phyloP scores from a whole-genome alignment of 2,329 filamentous ascomycete species.

The Alternaria sp. region DNA sequence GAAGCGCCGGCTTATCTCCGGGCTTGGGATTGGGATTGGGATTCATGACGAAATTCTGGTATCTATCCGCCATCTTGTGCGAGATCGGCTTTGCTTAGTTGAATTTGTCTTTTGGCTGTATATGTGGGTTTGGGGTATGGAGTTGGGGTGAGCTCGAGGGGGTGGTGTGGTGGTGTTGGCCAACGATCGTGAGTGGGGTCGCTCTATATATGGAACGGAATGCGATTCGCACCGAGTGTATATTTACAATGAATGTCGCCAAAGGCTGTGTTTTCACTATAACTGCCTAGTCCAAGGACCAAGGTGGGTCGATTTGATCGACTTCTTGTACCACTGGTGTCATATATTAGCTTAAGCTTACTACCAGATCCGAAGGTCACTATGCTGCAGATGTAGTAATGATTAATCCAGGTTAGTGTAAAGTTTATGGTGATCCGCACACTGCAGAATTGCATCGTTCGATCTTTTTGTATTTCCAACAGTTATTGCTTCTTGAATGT shows the following conservation, averaged over 20 bases:
- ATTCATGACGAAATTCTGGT: neutral
- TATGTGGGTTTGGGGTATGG: fast-evolving
- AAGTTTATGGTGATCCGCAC: no score
- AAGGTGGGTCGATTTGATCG: neutral
- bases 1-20: neutral
- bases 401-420: no score
- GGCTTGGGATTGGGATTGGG: neutral
- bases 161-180: neutral
- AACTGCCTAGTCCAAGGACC: neutral
- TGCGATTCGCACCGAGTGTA: neutral
- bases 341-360: neutral
- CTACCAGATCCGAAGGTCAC: neutral
- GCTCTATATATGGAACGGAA: neutral
- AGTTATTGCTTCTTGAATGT: no score
- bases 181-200: neutral
- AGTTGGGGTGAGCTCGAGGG: no score
- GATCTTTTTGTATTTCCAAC: no score
- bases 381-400: fast-evolving
- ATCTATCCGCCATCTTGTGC: neutral
- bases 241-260: neutral
- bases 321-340: fast-evolving
- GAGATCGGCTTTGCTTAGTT: neutral
- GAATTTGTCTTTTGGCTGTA: neutral
- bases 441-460: no score
- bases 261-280: neutral